Evolutionary conservation across 192 early-diverging fungal genomes (phyloP).

Genomic region (Endogone sp.): DNA sequence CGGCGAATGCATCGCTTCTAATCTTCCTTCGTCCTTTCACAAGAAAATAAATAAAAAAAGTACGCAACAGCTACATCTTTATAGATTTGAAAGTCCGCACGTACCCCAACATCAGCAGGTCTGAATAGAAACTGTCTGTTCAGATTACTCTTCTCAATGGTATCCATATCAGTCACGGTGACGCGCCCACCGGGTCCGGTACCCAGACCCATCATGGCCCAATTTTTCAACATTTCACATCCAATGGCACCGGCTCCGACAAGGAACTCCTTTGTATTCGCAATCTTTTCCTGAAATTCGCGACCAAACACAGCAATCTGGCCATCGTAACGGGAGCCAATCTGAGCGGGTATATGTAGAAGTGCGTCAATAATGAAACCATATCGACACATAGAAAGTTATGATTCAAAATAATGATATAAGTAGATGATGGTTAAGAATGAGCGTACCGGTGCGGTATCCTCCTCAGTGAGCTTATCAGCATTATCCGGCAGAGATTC

Average conservation of each 20-base stretch:
- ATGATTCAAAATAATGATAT: too few relatives aligned
- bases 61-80: not conserved
- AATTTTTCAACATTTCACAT: slow-evolving; percentile 99
- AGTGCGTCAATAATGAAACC: too few relatives aligned
- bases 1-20: too few relatives aligned
- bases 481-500: slow-evolving; percentile 84
- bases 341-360: slow-evolving; percentile 20
- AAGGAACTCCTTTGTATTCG: slow-evolving; percentile 88
- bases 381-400: too few relatives aligned
- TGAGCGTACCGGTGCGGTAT: slow-evolving; percentile 58
- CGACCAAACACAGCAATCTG: slow-evolving; percentile 95
- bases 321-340: slow-evolving; percentile 90
- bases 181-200: slow-evolving; percentile 80
- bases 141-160: slow-evolving; percentile 98
- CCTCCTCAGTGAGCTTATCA: slow-evolving; percentile 57
- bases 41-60: not conserved
- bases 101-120: slow-evolving; percentile 67
- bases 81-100: slow-evolving; percentile 6
- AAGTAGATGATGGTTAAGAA: too few relatives aligned
- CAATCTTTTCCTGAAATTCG: slow-evolving; percentile 84
- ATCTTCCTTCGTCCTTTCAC: too few relatives aligned
- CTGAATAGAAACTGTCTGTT: slow-evolving; percentile 99
- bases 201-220: slow-evolving; percentile 92
- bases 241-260: slow-evolving; percentile 99
- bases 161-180: slow-evolving; percentile 98